phyloP scores from a whole-genome alignment of 805 yeast species.

The Nakazawaea molendinolei region DNA sequence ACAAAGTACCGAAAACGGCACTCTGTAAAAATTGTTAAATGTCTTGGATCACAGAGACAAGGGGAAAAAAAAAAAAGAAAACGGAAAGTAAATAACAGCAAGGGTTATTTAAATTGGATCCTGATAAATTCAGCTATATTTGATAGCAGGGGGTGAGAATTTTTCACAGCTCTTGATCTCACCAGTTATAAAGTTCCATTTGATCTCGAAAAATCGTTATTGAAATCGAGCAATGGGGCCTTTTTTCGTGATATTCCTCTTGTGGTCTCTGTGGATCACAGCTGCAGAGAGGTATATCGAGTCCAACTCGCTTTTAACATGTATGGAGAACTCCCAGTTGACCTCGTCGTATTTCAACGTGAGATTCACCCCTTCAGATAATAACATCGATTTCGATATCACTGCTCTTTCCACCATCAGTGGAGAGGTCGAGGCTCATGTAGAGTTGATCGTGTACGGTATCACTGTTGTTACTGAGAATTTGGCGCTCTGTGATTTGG shows the following conservation, averaged over 20 bases:
- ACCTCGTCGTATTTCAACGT: slow-evolving; percentile 83
- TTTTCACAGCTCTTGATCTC: neutral
- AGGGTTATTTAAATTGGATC: neutral
- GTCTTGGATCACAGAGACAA: too few relatives aligned
- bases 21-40: too few relatives aligned
- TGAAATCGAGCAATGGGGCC: too few relatives aligned
- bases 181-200: neutral
- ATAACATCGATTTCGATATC: slow-evolving; percentile 56
- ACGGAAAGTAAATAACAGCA: too few relatives aligned
- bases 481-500: slow-evolving; percentile 59
- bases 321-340: slow-evolving; percentile 85
- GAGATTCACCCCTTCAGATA: slow-evolving; percentile 58
- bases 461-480: slow-evolving; percentile 48
- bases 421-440: slow-evolving; percentile 60
- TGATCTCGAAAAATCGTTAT: slow-evolving; percentile 1
- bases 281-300: slow-evolving; percentile 26
- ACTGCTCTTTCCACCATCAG: slow-evolving; percentile 75
- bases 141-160: too few relatives aligned
- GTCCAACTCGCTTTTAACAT: slow-evolving; percentile 68
- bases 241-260: slow-evolving; percentile 3
- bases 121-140: neutral
- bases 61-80: too few relatives aligned
- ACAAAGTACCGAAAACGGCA: too few relatives aligned
- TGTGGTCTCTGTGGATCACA: neutral
- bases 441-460: slow-evolving; percentile 76